phyloP scores from a whole-genome alignment of 1,284 basidiomycete species.

The Moesziomyces antarcticus region DNA sequence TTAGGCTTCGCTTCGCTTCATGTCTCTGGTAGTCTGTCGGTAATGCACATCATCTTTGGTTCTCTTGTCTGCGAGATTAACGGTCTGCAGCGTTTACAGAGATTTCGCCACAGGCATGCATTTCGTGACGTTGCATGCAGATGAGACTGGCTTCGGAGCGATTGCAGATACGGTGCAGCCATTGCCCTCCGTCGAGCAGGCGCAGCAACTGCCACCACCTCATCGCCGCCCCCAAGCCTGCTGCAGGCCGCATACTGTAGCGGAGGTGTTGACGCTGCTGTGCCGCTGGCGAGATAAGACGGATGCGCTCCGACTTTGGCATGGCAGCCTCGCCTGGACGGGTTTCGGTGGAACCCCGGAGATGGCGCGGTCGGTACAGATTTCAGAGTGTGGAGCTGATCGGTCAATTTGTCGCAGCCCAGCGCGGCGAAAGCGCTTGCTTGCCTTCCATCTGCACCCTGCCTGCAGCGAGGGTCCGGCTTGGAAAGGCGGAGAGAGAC shows the following conservation, averaged over 20 bases:
- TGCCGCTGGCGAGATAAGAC: neutral
- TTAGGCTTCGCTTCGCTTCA: neutral
- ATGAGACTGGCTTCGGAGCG: neutral
- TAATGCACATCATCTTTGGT: neutral
- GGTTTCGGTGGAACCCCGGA: constrained; percentile 32
- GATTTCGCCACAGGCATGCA: neutral
- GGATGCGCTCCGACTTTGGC: neutral
- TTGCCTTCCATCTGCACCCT: no score
- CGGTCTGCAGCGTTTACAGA: no score
- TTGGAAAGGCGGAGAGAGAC: no score
- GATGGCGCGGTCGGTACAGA: constrained; percentile 3
- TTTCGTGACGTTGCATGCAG: neutral
- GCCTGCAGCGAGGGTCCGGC: no score
- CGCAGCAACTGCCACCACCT: no score
- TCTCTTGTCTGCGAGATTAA: neutral
- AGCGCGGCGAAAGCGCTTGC: no score
- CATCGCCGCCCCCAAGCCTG: no score
- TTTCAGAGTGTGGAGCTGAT: neutral
- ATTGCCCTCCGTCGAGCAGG: no score
- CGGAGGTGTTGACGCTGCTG: no score
- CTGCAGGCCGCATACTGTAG: no score
- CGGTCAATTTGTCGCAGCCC: neutral
- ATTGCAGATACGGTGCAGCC: neutral
- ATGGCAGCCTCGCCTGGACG: neutral
- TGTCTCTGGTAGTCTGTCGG: neutral